Conservation (phyloP, 2,329 filamentous ascomycete species). For the Elsinoe australis region DNA sequence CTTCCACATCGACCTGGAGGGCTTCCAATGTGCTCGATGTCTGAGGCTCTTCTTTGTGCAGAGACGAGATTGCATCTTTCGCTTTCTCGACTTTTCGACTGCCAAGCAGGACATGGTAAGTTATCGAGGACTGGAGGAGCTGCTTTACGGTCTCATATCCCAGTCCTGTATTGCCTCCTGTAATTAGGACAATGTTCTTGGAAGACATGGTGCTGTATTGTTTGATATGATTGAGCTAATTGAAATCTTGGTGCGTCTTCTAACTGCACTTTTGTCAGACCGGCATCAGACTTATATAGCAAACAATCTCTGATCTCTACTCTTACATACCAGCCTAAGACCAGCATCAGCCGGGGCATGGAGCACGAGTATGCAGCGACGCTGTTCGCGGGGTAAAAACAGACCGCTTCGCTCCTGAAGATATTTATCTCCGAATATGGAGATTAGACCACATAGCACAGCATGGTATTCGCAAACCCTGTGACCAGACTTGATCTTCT, state of each 20-base stretch:
- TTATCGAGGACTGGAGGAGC: conserved; percentile 39
- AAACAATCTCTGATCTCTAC: too few relatives aligned
- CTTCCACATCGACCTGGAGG: conserved; percentile 47
- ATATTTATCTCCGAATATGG: too few relatives aligned
- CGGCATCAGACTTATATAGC: too few relatives aligned
- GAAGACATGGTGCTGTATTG: not conserved
- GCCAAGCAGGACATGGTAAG: conserved; percentile 52
- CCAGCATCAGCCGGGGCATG: too few relatives aligned
- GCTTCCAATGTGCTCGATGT: conserved; percentile 39
- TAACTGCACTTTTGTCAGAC: not conserved
- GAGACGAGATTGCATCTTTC: conserved; percentile 38
- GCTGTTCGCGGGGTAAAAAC: not conserved
- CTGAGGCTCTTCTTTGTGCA: conserved; percentile 37
- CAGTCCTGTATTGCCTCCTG: conserved; percentile 51
- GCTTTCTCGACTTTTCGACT: conserved; percentile 47
- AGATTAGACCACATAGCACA: too few relatives aligned
- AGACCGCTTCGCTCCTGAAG: not conserved
- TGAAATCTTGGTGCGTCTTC: not conserved
- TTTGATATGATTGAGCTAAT: not conserved
- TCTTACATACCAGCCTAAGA: too few relatives aligned
- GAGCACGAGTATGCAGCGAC: too few relatives aligned
- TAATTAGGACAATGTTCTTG: conserved; percentile 43
- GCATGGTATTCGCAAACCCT: too few relatives aligned
- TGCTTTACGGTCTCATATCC: conserved; percentile 53
- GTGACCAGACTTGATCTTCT: too few relatives aligned